A percentile compares a stretch with the other conserved stretches of the same genome.
These are phyloP conservation scores for Suillus paluster DNA, from an alignment of 768 basidiomycete species.

Conservation along the genomic window DNA sequence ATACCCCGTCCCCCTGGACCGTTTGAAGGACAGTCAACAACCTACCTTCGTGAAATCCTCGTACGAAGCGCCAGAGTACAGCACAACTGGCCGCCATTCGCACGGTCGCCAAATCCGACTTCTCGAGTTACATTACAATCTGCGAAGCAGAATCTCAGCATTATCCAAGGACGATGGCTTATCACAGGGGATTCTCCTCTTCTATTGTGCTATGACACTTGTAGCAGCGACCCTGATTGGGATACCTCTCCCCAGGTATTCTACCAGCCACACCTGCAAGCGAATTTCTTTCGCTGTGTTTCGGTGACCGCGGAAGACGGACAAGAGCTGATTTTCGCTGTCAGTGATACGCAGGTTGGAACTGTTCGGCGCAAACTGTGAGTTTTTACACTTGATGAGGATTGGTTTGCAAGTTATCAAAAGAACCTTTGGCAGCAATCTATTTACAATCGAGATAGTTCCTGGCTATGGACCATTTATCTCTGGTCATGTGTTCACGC, in stretches of 20 bases:
- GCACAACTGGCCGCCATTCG: constrained; percentile 13
- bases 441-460: neutral
- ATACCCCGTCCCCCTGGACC: constrained; percentile 15
- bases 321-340: constrained; percentile 9
- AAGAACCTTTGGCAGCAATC: constrained; percentile 3
- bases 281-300: constrained; percentile 13
- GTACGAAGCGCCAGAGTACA: constrained; percentile 10
- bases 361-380: constrained; percentile 4
- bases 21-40: neutral
- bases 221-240: neutral
- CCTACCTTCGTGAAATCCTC: constrained; percentile 6
- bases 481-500: constrained; percentile 1
- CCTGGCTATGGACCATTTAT: neutral
- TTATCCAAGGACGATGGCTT: constrained; percentile 13
- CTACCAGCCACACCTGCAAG: constrained; percentile 11
- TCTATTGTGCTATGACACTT: constrained; percentile 7
- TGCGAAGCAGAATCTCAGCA: neutral
- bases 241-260: constrained; percentile 1
- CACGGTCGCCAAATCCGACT: neutral
- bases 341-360: constrained; percentile 15
- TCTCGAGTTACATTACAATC: neutral
- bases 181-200: constrained; percentile 7
- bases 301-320: constrained; percentile 7
- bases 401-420: neutral
- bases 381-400: neutral